Evolutionary conservation across 768 basidiomycete species (phyloP), one percentile per base, ranked within the genome.

Genomic region (Pholiota molesta): DNA sequence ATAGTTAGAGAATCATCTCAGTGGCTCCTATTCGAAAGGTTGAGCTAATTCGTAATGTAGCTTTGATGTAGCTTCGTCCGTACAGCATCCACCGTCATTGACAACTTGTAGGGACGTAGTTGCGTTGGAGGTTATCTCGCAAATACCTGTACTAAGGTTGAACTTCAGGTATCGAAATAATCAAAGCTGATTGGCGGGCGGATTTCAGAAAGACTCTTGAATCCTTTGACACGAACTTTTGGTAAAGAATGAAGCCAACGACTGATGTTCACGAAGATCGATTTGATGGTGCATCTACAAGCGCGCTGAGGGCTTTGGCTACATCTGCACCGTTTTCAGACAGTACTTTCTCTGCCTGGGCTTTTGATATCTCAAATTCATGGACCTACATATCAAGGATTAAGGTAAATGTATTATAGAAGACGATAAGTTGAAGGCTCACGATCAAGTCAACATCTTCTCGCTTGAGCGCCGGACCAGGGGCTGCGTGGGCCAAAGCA

Each of bases 391-490:
- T 33, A 57, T 37, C 5, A 53, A 23, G n/a, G 5, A 9, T n/a
- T 37, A 39, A 16, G 29, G 7, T 19, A n/a, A 3, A 16, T 31
- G 3, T 13, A 45, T 9, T 19, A n/a, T 10, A n/a, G 23, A 47
- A 40, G 19, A 19, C 28, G 26, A 17, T 3, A 14, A 14, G 11
- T 14, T 11, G 4, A 23, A 21, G 23, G 39, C 84, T 63, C 64
- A 90, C 89, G 53, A 91, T 82, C 8, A 89, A 64, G 54, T 91
- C 88, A 1, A 90, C 74, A 65, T 90, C 88, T 62, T 88, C 88
- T 35, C 81, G 78, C 70, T 88, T 88, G 7, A 79, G 71, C 3
- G 71, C 57, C 52, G 77, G 71, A 5, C 72, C 63, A 0, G 73
- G 60, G 7, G 75, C 66, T 13, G 62, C 28, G 9, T 54, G 47